phyloP scores from a whole-genome alignment of 768 basidiomycete genomes.

The Fomitopsis serialis region DNA sequence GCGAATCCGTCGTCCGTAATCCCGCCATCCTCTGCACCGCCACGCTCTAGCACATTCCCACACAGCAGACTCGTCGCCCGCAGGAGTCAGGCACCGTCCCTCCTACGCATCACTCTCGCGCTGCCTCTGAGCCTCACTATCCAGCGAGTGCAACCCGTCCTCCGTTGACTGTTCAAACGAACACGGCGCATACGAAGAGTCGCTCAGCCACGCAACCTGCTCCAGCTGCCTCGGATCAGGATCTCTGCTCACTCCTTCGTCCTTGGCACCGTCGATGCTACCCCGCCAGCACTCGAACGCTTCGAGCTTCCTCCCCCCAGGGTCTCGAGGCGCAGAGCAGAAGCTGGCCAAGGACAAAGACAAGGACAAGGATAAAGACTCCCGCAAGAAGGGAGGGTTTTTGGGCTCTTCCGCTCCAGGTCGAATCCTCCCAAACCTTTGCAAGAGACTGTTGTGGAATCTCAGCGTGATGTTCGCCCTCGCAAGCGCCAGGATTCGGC shows the following conservation, averaged over 20 bases:
- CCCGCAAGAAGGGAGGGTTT: slow-evolving; percentile 33
- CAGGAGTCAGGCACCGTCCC: not conserved
- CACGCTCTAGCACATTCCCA: slow-evolving; percentile 17
- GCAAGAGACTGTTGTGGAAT: slow-evolving; percentile 5
- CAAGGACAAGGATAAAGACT: slow-evolving; percentile 26
- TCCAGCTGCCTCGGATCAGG: slow-evolving; percentile 36
- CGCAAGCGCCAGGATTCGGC: slow-evolving; percentile 11
- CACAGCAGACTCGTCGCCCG: slow-evolving; percentile 3
- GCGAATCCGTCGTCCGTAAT: slow-evolving; percentile 5
- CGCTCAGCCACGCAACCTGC: slow-evolving; percentile 10
- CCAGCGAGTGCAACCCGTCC: slow-evolving; percentile 25
- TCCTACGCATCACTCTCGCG: slow-evolving; percentile 14
- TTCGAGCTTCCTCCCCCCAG: slow-evolving; percentile 9
- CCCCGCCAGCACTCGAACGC: slow-evolving; percentile 10
- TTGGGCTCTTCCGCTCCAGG: slow-evolving; percentile 31
- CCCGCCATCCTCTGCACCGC: slow-evolving; percentile 10
- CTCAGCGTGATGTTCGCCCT: slow-evolving; percentile 4
- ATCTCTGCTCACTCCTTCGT: slow-evolving; percentile 61
- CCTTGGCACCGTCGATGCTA: slow-evolving; percentile 38
- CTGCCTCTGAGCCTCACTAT: slow-evolving; percentile 20
- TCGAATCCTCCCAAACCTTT: slow-evolving; percentile 22
- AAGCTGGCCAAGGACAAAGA: slow-evolving; percentile 2
- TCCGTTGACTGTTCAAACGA: slow-evolving; percentile 20
- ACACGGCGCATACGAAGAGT: slow-evolving; percentile 11
- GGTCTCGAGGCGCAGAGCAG: slow-evolving; percentile 24